These are phyloP conservation scores for Leishmania aethiopica DNA, from an alignment of 208 protist species.

Conservation along the genomic window DNA sequence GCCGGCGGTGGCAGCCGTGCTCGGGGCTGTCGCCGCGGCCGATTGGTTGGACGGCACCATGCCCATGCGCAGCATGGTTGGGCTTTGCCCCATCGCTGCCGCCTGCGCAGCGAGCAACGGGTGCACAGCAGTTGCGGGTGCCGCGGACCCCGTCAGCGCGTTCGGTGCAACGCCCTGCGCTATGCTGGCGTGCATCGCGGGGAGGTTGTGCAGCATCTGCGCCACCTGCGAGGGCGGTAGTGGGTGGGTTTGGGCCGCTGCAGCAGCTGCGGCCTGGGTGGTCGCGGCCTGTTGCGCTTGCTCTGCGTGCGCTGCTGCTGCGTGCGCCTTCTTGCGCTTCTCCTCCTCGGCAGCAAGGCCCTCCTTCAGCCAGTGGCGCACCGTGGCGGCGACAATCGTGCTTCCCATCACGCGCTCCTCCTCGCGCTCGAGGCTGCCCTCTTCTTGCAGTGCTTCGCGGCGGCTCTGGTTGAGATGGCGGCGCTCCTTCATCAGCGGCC, in stretches of 20 bases:
- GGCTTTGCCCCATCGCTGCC: constrained; percentile 13
- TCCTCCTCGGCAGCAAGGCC: constrained; percentile 43
- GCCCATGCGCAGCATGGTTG: constrained; percentile 24
- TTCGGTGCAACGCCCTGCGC: neutral
- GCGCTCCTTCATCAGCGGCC: constrained; percentile 78
- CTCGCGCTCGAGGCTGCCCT: constrained; percentile 52
- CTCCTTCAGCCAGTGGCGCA: constrained; percentile 67
- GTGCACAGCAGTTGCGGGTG: neutral
- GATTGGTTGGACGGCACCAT: constrained; percentile 18
- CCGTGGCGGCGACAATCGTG: constrained; percentile 32
- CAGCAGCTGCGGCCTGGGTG: neutral
- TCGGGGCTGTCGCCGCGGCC: neutral
- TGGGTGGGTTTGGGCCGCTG: constrained; percentile 12
- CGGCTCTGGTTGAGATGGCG: constrained; percentile 52
- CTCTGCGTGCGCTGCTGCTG: constrained; percentile 3
- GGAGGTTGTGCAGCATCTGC: constrained; percentile 2
- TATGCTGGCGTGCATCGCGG: constrained; percentile 6
- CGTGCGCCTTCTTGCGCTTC: constrained; percentile 25
- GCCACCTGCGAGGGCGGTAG: neutral
- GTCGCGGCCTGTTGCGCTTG: neutral
- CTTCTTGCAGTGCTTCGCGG: constrained; percentile 63
- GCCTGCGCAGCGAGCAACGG: constrained; percentile 21
- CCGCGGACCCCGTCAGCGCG: neutral
- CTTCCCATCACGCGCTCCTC: constrained; percentile 75
- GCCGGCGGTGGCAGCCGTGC: constrained; percentile 3